phyloP scores from a whole-genome alignment of 345 rosid species.

The Leavenworthia alabamica region DNA sequence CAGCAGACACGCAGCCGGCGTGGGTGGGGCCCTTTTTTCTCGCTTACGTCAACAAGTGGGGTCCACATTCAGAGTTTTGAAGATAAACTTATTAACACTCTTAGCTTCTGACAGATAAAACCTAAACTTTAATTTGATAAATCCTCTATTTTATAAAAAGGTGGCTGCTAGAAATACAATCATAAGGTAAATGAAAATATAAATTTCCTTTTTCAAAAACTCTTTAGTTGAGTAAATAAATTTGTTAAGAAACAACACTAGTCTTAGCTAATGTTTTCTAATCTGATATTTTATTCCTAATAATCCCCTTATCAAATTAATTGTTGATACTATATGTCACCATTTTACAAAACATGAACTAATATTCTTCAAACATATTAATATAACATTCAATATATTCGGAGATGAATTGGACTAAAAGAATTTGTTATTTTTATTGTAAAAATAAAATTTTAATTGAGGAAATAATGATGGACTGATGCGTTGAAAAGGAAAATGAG shows the following conservation, averaged over 20 bases:
- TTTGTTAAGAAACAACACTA: background rate
- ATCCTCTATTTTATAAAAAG: background rate
- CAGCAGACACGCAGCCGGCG: constrained; percentile 48
- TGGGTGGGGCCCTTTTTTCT: constrained; percentile 12
- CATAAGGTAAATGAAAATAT: too few relatives aligned
- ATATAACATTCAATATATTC: background rate
- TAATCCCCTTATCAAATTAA: background rate
- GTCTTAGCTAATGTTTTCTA: background rate
- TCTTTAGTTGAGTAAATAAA: background rate
- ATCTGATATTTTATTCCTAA: background rate
- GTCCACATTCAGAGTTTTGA: background rate
- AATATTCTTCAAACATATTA: background rate
- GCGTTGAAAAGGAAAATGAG: background rate
- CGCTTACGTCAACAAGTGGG: constrained; percentile 23
- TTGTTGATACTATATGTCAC: background rate
- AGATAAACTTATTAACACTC: background rate
- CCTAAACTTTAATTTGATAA: background rate
- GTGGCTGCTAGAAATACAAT: background rate
- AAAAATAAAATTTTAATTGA: background rate
- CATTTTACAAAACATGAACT: background rate
- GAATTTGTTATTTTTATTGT: background rate
- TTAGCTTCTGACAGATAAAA: background rate
- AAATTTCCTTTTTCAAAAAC: background rate
- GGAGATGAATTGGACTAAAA: background rate
- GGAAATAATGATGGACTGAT: background rate